phyloP scores from a whole-genome alignment of 495 filamentous ascomycete species.

The Trichoderma reesei region DNA sequence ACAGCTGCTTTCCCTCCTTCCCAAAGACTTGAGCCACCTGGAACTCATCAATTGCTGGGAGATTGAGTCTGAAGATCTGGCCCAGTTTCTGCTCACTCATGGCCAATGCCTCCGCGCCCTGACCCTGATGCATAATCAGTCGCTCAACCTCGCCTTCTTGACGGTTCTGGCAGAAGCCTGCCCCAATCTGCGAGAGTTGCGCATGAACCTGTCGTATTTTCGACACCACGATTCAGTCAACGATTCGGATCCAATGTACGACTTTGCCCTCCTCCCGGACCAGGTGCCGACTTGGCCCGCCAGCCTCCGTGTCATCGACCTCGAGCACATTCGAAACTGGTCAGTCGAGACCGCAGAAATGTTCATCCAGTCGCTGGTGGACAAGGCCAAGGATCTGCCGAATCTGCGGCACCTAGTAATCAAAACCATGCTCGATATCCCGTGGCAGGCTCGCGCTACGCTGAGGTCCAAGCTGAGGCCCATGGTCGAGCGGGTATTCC shows the following conservation, averaged over 20 bases:
- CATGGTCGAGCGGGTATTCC: constrained; percentile 53
- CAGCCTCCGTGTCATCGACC: constrained; percentile 56
- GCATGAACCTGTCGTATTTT: constrained; percentile 64
- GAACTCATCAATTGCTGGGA: constrained; percentile 67
- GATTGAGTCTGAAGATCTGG: constrained; percentile 48
- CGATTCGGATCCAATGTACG: constrained; percentile 63
- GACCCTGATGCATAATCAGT: constrained; percentile 63
- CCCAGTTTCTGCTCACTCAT: constrained; percentile 48
- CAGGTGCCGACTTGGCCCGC: constrained; percentile 68
- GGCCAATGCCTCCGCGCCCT: constrained; percentile 55
- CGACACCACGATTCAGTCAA: constrained; percentile 37
- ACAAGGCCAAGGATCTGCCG: constrained; percentile 51
- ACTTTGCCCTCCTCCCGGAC: constrained; percentile 44
- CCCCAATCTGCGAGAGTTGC: constrained; percentile 55
- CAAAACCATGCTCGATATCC: constrained; percentile 60
- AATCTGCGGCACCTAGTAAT: constrained; percentile 58
- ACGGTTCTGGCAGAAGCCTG: constrained; percentile 50
- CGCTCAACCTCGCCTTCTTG: constrained; percentile 64
- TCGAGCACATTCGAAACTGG: constrained; percentile 68
- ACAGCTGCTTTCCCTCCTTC: constrained; percentile 50
- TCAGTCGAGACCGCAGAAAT: constrained; percentile 49
- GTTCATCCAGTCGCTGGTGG: constrained; percentile 67
- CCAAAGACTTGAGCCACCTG: constrained; percentile 50
- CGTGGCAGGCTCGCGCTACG: constrained; percentile 66
- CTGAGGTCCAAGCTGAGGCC: constrained; percentile 65